A percentile compares a stretch with the other conserved stretches of the same genome.
Conservation (phyloP, 345 rosid genomes). For the Lepidium aucheri region DNA sequence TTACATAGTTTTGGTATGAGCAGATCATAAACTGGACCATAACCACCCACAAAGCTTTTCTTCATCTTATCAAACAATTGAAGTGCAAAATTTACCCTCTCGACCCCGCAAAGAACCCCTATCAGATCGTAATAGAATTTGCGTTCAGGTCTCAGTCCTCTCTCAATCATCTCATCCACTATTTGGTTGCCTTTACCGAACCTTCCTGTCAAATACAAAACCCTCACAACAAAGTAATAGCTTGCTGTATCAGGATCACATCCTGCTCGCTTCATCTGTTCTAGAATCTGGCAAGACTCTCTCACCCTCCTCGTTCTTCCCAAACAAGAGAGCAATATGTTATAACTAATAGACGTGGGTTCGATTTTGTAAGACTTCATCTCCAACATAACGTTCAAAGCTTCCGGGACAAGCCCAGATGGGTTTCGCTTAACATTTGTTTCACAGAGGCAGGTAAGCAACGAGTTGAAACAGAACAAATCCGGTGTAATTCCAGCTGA, state of each 20-base stretch:
- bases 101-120: conserved; percentile 76
- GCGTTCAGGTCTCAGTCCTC: conserved; percentile 45
- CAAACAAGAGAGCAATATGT: conserved; percentile 67
- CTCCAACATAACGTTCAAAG: conserved; percentile 82
- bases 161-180: conserved; percentile 69
- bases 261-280: conserved; percentile 55
- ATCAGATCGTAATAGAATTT: conserved; percentile 66
- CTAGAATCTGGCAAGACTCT: conserved; percentile 59
- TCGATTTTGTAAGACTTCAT: conserved; percentile 52
- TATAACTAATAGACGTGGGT: conserved; percentile 63
- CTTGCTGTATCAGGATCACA: conserved; percentile 63
- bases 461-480: conserved; percentile 61
- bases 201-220: conserved; percentile 68
- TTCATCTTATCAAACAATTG: conserved; percentile 71
- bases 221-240: conserved; percentile 72
- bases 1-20: conserved; percentile 72
- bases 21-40: conserved; percentile 64
- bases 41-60: conserved; percentile 44
- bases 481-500: conserved; percentile 46
- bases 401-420: conserved; percentile 77
- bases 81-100: conserved; percentile 59
- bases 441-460: conserved; percentile 67
- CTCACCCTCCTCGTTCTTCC: conserved; percentile 71
- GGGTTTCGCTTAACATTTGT: conserved; percentile 56
- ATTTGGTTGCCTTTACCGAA: conserved; percentile 69